Base-by-base conservation (phyloP, 805 yeast genomes). In the Cyberlindnera bimundalis region DNA sequence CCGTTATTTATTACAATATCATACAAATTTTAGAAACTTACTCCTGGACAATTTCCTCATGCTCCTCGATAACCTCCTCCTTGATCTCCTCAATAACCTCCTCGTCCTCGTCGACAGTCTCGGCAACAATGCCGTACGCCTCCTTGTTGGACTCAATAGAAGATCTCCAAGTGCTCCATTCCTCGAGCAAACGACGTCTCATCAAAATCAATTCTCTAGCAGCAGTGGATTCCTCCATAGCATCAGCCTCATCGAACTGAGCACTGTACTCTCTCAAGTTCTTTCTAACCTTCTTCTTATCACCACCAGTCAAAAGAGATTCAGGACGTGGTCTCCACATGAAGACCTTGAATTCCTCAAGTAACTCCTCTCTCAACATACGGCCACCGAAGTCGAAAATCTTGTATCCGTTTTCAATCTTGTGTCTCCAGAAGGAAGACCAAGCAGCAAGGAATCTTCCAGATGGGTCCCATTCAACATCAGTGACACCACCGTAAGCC, bases 321-420 rank as follows among this genome's bases (percentile, higher is more conserved):
- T 76, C 78, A 37, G 99, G 99, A 70, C 99, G 82, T 58, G 98
- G 98, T 73, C 99, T 85, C 99, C 99, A 93, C 47, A 78, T 71
- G 58, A 91, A 86, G 47, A 85, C 90, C 67, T 81, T 85, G 77
- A 93, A 88, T 41, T 81, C 84, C 55, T 86, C 93, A 46, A 86
- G 64, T 18, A 74, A 64, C 58, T 90, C 96, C 55, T 85, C 93
- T 53, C 81, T 79, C 46, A 87, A 64, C 50, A 80, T 52, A 51
- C 71, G 73, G 58, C 99, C 99, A 36, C 84, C 81, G 64, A 86
- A 74, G 62, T 89, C 95, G 68, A 73, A 90, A 50, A 93, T 67
- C 63, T 79, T 86, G 77, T 81, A 93, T 49, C 99, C 99, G 57
- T 90, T 88, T 60, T 87, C 96, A 48, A 85, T 73, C 56, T 81